phyloP scores from a whole-genome alignment of 2,329 filamentous ascomycete genomes.

The Botrytis sinoallii region DNA sequence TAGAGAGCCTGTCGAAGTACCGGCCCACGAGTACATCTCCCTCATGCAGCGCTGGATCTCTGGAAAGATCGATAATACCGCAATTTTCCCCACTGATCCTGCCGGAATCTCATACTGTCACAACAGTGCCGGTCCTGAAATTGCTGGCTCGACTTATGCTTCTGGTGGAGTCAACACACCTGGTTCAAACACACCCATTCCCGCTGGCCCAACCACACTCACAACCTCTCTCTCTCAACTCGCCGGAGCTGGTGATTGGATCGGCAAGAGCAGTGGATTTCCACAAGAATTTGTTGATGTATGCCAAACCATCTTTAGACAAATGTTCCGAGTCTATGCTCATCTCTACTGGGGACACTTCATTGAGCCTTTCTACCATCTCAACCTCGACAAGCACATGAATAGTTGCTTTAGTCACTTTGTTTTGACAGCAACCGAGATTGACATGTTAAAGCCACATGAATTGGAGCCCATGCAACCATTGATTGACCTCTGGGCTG shows the following conservation, averaged over 20 bases:
- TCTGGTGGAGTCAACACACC: conserved; percentile 50
- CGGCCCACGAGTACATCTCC: conserved; percentile 89
- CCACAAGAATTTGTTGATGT: conserved; percentile 85
- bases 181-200: conserved; percentile 39
- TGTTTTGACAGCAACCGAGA: conserved; percentile 72
- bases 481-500: conserved; percentile 86
- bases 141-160: conserved; percentile 54
- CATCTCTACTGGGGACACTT: conserved; percentile 98
- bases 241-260: conserved; percentile 65
- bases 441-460: conserved; percentile 80
- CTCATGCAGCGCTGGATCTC: conserved; percentile 97
- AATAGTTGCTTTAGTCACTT: conserved; percentile 90
- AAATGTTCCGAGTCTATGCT: conserved; percentile 98
- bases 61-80: conserved; percentile 86
- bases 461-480: conserved; percentile 96
- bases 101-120: conserved; percentile 64
- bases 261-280: conserved; percentile 90
- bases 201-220: conserved; percentile 42
- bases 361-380: conserved; percentile 76
- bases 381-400: conserved; percentile 75
- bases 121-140: conserved; percentile 58
- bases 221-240: conserved; percentile 59
- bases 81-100: conserved; percentile 86
- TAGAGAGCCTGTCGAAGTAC: conserved; percentile 84
- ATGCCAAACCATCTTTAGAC: conserved; percentile 90